A percentile compares a stretch with the other conserved stretches of the same genome.
Evolutionary conservation across 768 basidiomycete genomes (phyloP).

Genomic region (Scleroderma bovista): DNA sequence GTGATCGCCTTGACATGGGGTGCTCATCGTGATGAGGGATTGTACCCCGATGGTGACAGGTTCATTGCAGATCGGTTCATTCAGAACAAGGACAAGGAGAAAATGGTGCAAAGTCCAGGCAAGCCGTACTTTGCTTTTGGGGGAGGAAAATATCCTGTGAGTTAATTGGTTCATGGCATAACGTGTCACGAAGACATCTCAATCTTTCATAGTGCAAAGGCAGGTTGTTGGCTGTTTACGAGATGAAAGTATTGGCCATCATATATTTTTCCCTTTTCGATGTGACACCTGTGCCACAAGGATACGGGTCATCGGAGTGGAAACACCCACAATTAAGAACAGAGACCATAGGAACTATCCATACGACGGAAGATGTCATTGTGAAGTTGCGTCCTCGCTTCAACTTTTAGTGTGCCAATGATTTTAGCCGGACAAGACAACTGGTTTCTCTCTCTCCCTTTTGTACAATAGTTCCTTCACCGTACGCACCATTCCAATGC

Average conservation of each 20-base stretch:
- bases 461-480: too few species aligned
- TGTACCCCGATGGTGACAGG: conserved; percentile 8
- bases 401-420: not conserved
- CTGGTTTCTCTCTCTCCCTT: too few species aligned
- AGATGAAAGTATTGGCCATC: not conserved
- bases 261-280: not conserved
- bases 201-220: not conserved
- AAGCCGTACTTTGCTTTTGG: conserved; percentile 14
- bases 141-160: conserved; percentile 14
- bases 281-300: not conserved
- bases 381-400: not conserved
- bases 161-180: not conserved
- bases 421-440: too few species aligned
- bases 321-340: not conserved
- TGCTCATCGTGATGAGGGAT: conserved; percentile 12
- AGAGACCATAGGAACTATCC: not conserved
- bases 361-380: not conserved
- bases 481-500: too few species aligned
- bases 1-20: conserved; percentile 15
- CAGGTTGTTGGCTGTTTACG: not conserved
- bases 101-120: conserved; percentile 8
- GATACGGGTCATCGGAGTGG: not conserved
- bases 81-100: conserved; percentile 6
- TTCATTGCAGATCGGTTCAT: conserved; percentile 20
- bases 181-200: not conserved